Evolutionary conservation across 1,139 yeast species (phyloP), one percentile per base, ranked within the genome.

Genomic region (Pichiaceae sp.): DNA sequence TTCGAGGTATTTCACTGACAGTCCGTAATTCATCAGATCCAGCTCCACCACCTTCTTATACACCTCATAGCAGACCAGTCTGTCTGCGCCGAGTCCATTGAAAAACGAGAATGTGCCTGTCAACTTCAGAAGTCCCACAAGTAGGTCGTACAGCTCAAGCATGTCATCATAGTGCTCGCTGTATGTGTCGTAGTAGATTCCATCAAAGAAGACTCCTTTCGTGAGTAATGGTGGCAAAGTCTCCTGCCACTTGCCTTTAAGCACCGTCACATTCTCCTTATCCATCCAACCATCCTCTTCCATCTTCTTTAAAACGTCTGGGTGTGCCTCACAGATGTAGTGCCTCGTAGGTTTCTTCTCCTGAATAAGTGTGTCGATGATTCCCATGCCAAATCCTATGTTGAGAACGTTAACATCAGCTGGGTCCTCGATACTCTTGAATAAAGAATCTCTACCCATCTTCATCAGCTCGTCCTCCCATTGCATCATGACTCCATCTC

Each of bases 321-420:
- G 96, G 50, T 89, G 97, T 0, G 97, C 96, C 57, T 89, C 97
- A 46, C 87, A 78, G 34, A 89, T 89, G 57, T 85, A 89, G 56
- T 89, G 97, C 41, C 65, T 72, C 5, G 75, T 64, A 7, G 94
- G 95, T 4, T 56, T 54, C 31, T 59, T 61, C 4, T 59, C 63
- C 52, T 83, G 84, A 42, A 89, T 80, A 70, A 79, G 75, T 2
- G 73, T 61, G 56, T 89, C 97, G 41, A 89, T 87, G 38, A 89
- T 87, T 2, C 97, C 97, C 96, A 89, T 85, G 2, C 97, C 97
- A 54, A 89, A 89, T 0, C 97, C 97, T 33, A 89, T 84, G 51
- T 89, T 89, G 34, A 89, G 63, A 2, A 89, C 74, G 19, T 63
- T 65, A 9, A 74, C 60, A 28, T 72, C 73, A 1, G 63, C 52